These are phyloP conservation scores for Pseudocercospora fuligena DNA, from an alignment of 2,329 filamentous ascomycete species.

Conservation along the genomic window DNA sequence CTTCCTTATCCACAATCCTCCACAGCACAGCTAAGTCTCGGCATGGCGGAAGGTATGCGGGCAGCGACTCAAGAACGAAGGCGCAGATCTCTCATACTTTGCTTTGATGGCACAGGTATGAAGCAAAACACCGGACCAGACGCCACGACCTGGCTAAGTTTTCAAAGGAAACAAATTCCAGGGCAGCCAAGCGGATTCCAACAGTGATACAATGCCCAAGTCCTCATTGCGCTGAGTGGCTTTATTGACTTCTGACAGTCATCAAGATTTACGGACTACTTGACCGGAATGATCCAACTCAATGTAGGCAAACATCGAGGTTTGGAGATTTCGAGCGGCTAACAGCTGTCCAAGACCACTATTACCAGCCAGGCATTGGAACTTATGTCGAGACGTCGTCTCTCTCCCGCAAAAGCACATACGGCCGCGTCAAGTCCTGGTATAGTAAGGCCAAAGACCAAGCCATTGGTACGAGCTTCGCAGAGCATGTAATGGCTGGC, in stretches of 20 bases:
- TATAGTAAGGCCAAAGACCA: conserved; percentile 72
- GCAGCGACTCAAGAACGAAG: conserved; percentile 2
- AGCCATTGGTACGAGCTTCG: conserved; percentile 78
- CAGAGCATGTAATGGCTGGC: conserved; percentile 80
- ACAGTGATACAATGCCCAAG: background rate
- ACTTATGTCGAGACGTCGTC: conserved; percentile 11
- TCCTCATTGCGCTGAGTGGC: background rate
- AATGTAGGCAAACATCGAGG: background rate
- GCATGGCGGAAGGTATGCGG: conserved; percentile 2
- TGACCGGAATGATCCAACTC: conserved; percentile 1
- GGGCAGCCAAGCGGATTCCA: conserved; percentile 4
- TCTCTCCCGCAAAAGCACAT: background rate
- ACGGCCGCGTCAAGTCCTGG: conserved; percentile 6
- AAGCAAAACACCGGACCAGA: background rate
- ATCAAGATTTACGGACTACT: conserved; percentile 4
- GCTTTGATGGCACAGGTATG: conserved; percentile 3
- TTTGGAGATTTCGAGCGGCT: background rate
- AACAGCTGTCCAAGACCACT: conserved; percentile 1
- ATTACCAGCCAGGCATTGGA: conserved; percentile 6
- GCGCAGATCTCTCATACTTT: conserved; percentile 5
- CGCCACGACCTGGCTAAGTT: background rate
- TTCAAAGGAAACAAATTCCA: conserved; percentile 4
- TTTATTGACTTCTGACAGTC: background rate
- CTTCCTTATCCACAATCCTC: background rate
- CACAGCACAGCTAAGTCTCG: background rate